phyloP scores from a whole-genome alignment of 1,284 basidiomycete genomes.

The Moesziomyces parantarcticus region DNA sequence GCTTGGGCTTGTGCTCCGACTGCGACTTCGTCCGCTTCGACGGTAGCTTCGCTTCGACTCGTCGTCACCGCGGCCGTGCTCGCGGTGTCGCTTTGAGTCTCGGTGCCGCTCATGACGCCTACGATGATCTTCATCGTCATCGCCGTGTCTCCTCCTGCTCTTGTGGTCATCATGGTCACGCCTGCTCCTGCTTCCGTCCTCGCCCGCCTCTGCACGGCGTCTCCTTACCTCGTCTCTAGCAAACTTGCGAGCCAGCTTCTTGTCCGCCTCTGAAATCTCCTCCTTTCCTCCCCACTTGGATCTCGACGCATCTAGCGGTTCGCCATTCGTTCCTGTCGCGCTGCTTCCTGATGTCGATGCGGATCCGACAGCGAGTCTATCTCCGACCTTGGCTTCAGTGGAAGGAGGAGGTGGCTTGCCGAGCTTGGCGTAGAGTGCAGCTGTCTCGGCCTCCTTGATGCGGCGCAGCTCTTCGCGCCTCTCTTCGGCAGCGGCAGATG shows the following conservation, averaged over 20 bases:
- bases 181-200: conserved; percentile 22
- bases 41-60: conserved; percentile 13
- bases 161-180: conserved; percentile 7
- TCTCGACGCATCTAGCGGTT: conserved; percentile 18
- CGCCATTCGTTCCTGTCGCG: conserved; percentile 48
- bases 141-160: conserved; percentile 2
- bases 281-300: conserved; percentile 26
- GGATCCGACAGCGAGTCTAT: conserved; percentile 36
- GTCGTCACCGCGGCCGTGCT: conserved; percentile 8
- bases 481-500: conserved; percentile 28
- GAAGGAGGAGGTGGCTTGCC: conserved; percentile 26
- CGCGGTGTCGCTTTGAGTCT: conserved; percentile 6
- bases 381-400: conserved; percentile 16
- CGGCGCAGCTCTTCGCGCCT: conserved; percentile 53
- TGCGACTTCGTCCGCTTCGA: conserved; percentile 4
- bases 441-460: conserved; percentile 62
- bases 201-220: conserved; percentile 28
- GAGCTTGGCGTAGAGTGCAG: conserved; percentile 55
- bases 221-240: conserved; percentile 44
- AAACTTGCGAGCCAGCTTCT: conserved; percentile 51
- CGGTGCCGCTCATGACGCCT: conserved; percentile 10
- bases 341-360: conserved; percentile 12
- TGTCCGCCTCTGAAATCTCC: conserved; percentile 36
- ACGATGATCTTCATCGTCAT: conserved; percentile 9
- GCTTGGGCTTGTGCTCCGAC: neutral